These are phyloP conservation scores for Raphanus raphanistrum DNA, from an alignment of 345 rosid genomes.

Conservation along the genomic window DNA sequence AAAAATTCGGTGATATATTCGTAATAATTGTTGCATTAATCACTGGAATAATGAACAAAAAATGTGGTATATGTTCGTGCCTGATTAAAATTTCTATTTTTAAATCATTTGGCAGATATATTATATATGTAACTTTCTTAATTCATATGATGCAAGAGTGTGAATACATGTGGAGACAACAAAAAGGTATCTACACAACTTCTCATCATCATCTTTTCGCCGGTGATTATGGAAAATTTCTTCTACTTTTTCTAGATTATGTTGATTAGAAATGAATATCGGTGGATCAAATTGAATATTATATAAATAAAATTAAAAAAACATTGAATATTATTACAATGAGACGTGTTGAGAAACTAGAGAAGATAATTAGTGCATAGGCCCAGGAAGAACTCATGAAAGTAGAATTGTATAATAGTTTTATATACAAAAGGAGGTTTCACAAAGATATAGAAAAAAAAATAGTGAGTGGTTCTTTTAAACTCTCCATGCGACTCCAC, in stretches of 20 bases:
- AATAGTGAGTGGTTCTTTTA: neutral
- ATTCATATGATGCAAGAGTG: constrained; percentile 10
- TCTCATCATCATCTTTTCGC: constrained; percentile 30
- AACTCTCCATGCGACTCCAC: neutral
- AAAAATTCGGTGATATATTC: neutral
- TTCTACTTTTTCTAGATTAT: neutral
- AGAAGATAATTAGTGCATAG: neutral
- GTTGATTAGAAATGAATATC: constrained; percentile 4
- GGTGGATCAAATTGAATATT: constrained; percentile 11
- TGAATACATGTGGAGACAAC: constrained; percentile 22
- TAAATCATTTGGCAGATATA: neutral
- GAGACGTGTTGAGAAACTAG: constrained; percentile 16
- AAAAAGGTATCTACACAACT: constrained; percentile 30
- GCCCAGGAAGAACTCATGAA: neutral
- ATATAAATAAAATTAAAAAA: neutral
- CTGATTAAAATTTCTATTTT: neutral
- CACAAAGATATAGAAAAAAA: neutral
- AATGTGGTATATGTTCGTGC: neutral
- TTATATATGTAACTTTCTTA: neutral
- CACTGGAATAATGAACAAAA: neutral
- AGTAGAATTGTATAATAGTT: neutral
- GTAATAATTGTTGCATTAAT: neutral
- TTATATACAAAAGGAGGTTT: neutral
- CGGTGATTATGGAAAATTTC: constrained; percentile 31
- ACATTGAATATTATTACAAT: neutral